phyloP scores from a whole-genome alignment of 2,329 filamentous ascomycete genomes.

The Dactylonectria macrodidyma region DNA sequence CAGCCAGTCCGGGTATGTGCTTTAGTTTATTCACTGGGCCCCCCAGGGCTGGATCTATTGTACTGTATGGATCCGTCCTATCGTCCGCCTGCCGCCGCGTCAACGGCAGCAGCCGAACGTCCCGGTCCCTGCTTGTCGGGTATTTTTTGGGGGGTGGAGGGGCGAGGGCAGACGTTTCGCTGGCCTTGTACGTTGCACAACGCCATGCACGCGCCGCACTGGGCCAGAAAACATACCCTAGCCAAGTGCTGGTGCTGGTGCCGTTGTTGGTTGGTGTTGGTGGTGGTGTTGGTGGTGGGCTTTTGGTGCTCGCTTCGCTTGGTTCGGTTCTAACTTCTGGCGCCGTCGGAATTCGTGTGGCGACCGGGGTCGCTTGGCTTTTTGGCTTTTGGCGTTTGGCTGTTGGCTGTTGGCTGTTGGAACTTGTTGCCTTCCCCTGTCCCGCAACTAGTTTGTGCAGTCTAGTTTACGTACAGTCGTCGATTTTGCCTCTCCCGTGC shows the following conservation, averaged over 20 bases:
- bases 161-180: neutral
- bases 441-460: slow-evolving; percentile 12
- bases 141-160: neutral
- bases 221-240: neutral
- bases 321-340: slow-evolving; percentile 20
- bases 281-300: neutral
- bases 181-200: neutral
- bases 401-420: neutral
- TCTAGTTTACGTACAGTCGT: slow-evolving; percentile 2
- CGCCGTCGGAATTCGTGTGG: slow-evolving; percentile 25
- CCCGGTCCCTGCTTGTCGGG: slow-evolving; percentile 19
- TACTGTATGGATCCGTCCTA: slow-evolving; percentile 28
- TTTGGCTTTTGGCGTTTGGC: neutral
- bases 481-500: slow-evolving; percentile 10
- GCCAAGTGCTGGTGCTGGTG: slow-evolving; percentile 20
- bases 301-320: slow-evolving; percentile 4
- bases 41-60: slow-evolving; percentile 18
- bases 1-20: neutral
- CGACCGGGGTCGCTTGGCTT: slow-evolving; percentile 15
- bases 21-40: slow-evolving; percentile 1
- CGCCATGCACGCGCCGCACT: slow-evolving; percentile 1
- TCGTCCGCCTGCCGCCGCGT: neutral
- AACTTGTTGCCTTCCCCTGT: neutral
- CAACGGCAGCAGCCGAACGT: slow-evolving; percentile 23
- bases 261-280: slow-evolving; percentile 24